Conservation (phyloP, 78 protist species). For the Parvularia atlantis region DNA sequence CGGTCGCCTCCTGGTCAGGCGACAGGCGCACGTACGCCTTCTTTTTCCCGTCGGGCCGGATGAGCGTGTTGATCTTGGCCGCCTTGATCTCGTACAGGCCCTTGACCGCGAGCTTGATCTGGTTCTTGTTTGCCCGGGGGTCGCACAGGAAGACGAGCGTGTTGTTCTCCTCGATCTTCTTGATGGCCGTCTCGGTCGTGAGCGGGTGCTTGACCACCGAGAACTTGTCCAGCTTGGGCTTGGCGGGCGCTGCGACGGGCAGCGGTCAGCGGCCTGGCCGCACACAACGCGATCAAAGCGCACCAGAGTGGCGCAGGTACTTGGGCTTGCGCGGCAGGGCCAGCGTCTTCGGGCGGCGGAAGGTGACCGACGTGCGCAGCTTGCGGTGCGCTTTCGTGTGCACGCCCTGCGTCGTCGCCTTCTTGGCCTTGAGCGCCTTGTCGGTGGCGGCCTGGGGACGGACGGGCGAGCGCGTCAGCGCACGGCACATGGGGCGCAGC, state of each 20-base stretch:
- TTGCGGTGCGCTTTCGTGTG: slow-evolving; percentile 27
- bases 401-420: slow-evolving; percentile 14
- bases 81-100: slow-evolving; percentile 80
- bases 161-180: slow-evolving; percentile 95
- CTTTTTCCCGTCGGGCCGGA: slow-evolving; percentile 91
- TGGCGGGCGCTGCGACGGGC: not conserved
- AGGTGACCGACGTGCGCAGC: slow-evolving; percentile 24
- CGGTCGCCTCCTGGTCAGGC: slow-evolving; percentile 72
- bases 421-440: slow-evolving; percentile 12
- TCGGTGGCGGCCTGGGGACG: too few relatives aligned
- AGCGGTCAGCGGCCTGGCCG: too few relatives aligned
- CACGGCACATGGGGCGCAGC: too few relatives aligned
- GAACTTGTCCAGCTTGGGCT: slow-evolving; percentile 49
- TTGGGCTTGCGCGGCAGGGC: slow-evolving; percentile 9
- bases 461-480: too few relatives aligned
- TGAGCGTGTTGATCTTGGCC: slow-evolving; percentile 85
- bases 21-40: slow-evolving; percentile 94
- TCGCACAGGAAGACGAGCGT: slow-evolving; percentile 93
- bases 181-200: slow-evolving; percentile 92
- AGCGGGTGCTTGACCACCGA: slow-evolving; percentile 82
- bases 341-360: slow-evolving; percentile 34
- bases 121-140: slow-evolving; percentile 80
- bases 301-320: slow-evolving; percentile 18
- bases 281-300: not conserved
- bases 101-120: slow-evolving; percentile 82